Percentiles rank a stretch among this genome's conserved stretches.
Conservation (phyloP, 768 basidiomycete genomes). For the Pleurotus eryngii region DNA sequence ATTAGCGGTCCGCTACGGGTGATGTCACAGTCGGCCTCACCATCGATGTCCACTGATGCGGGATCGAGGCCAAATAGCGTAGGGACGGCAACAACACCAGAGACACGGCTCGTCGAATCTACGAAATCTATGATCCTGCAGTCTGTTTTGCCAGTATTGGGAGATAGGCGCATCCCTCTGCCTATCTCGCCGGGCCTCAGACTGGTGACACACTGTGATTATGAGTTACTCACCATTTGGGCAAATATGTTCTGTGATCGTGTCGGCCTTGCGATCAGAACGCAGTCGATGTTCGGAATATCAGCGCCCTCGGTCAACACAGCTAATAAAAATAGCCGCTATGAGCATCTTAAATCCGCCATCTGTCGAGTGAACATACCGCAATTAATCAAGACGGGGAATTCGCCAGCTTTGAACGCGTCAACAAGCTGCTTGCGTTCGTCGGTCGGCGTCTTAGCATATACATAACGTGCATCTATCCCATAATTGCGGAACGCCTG, state of each 20-base stretch:
- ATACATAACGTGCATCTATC: conserved; percentile 81
- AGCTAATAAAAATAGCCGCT: conserved; percentile 35
- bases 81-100: conserved; percentile 74
- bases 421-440: conserved; percentile 65
- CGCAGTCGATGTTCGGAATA: conserved; percentile 92
- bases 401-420: conserved; percentile 67
- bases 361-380: conserved; percentile 40
- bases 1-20: neutral
- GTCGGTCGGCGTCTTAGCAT: conserved; percentile 58
- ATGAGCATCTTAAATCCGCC: neutral
- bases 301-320: conserved; percentile 94
- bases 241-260: conserved; percentile 85
- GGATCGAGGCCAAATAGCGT: conserved; percentile 86
- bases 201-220: neutral
- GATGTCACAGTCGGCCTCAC: conserved; percentile 28
- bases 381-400: conserved; percentile 89
- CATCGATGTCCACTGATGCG: conserved; percentile 56
- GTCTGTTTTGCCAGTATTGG: conserved; percentile 73
- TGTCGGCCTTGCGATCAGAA: conserved; percentile 85
- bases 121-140: conserved; percentile 93
- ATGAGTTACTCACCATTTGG: conserved; percentile 69
- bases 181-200: conserved; percentile 66
- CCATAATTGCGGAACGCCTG: conserved; percentile 68
- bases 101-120: conserved; percentile 64
- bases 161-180: conserved; percentile 85